Base-by-base conservation (phyloP, 116 monocot species). In the Thalassia testudinum region DNA sequence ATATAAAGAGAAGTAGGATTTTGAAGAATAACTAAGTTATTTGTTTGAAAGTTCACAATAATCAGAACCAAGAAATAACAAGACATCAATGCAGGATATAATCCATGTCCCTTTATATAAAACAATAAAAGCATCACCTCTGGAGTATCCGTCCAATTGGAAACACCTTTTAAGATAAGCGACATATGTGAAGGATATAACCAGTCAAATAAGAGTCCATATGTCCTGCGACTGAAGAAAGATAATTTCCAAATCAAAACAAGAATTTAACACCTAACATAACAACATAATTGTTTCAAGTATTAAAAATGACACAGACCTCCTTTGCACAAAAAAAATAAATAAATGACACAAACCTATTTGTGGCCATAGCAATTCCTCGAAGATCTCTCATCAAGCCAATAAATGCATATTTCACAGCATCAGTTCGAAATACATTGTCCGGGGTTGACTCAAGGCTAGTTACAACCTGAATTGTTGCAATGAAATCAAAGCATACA, bases 281-380 rank as follows among this genome's bases (percentile, higher is more conserved):
- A 34, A 34, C 27, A 62, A 16, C 53, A 22, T 13, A 24, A 11
- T 23, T 37, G 19, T 27, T 23, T 40, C n/a, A 50, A 18, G 47
- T 10, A 45, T 24, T 0, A 1, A 49, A 43, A 20, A n/a, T 65
- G 26, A 21, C 14, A 52, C 8, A 4, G 12, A 52, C 52, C 12
- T 40, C 38, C 6, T 14, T 12, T 26, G 52, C 28, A n/a, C n/a
- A n/a, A n/a, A n/a, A n/a, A n/a, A n/a, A n/a, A n/a, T n/a, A n/a
- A 12, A 56, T 7, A 11, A 22, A n/a, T n/a, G n/a, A 45, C 42
- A 47, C 5, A 54, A 44, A 89, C 97, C 97, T 97, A 60, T 85
- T 97, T 60, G 97, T 89, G 22, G 97, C 97, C 97, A 89, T 89
- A 14, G 89, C 74, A 65, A 97, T 89, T 67, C 97, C 97, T 86